phyloP scores from a whole-genome alignment of 2,329 filamentous ascomycete genomes.

The Ceratocystis alfenasii region DNA sequence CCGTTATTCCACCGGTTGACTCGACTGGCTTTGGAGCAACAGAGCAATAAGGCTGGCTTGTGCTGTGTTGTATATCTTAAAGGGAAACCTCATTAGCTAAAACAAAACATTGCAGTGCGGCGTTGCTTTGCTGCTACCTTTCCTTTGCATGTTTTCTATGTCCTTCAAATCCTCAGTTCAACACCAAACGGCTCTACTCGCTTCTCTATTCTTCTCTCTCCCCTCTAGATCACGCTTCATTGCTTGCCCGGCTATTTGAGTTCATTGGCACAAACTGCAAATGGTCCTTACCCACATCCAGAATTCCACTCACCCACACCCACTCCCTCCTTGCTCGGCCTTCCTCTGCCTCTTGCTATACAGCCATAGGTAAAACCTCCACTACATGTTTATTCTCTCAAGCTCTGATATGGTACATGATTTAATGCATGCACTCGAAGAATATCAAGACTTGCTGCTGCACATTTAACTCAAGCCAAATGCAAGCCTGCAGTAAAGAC shows the following conservation, averaged over 20 bases:
- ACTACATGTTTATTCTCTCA: not conserved
- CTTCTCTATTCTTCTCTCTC: not conserved
- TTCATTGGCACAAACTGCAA: not conserved
- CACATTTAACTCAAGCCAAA: slow-evolving; percentile 3
- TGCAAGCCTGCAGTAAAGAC: slow-evolving; percentile 4
- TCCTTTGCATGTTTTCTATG: not conserved
- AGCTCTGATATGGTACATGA: not conserved
- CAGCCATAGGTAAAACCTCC: not conserved
- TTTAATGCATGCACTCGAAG: not conserved
- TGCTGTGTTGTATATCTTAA: not conserved
- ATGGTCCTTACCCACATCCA: not conserved
- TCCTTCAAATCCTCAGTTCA: not conserved
- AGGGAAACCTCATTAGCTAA: not conserved
- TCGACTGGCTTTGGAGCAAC: too few species aligned
- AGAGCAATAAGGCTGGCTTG: not conserved
- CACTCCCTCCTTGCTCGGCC: not conserved
- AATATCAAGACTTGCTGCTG: not conserved
- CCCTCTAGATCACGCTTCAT: not conserved
- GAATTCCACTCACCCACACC: not conserved
- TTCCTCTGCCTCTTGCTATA: not conserved
- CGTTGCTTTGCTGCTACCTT: not conserved
- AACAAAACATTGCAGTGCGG: not conserved
- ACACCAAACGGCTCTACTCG: not conserved
- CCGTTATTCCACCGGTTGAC: too few species aligned
- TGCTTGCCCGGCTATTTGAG: not conserved